A percentile compares a stretch with the other conserved stretches of the same genome.
phyloP scores from a whole-genome alignment of 139 green algal genomes.

The Chlorella sorokiniana region DNA sequence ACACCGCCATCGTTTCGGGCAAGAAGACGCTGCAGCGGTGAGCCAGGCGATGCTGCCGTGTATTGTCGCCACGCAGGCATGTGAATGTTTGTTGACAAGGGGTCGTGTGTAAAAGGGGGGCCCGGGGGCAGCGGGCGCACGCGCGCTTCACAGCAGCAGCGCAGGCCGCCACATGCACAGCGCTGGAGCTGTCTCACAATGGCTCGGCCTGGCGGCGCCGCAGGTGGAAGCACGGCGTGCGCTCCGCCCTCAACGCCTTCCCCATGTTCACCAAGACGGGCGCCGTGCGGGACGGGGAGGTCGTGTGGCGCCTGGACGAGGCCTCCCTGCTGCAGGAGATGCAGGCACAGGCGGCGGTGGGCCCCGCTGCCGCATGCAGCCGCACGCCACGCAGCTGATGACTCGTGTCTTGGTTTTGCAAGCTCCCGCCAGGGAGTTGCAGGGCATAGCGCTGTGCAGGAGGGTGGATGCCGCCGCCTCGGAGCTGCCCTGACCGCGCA shows the following conservation, averaged over 20 bases:
- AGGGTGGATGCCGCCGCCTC: too few species aligned
- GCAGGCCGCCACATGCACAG: too few species aligned
- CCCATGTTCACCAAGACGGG: conserved; percentile 46
- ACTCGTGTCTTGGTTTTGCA: not conserved
- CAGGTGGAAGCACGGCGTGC: conserved; percentile 56
- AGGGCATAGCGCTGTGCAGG: too few species aligned
- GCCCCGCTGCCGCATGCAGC: not conserved
- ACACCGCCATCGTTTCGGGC: conserved; percentile 48
- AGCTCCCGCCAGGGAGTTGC: too few species aligned
- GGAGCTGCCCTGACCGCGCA: too few species aligned
- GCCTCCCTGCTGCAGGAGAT: conserved; percentile 23
- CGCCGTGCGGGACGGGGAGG: conserved; percentile 36
- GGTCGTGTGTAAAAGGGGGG: too few species aligned
- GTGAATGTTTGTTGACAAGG: too few species aligned
- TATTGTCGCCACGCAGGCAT: not conserved
- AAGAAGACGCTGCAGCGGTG: conserved; percentile 53
- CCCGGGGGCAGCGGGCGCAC: too few species aligned
- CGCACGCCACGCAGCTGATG: not conserved
- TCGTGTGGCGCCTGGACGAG: conserved; percentile 50
- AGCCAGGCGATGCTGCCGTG: not conserved
- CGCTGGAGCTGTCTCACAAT: too few species aligned
- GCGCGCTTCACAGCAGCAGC: too few species aligned
- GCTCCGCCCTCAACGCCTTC: conserved; percentile 52
- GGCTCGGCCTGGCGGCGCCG: not conserved
- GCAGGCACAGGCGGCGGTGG: conserved; percentile 25